Percentiles rank a stretch among this genome's conserved stretches.
Evolutionary conservation across 2,329 filamentous ascomycete genomes (phyloP).

Genomic region (Exophiala spinifera): DNA sequence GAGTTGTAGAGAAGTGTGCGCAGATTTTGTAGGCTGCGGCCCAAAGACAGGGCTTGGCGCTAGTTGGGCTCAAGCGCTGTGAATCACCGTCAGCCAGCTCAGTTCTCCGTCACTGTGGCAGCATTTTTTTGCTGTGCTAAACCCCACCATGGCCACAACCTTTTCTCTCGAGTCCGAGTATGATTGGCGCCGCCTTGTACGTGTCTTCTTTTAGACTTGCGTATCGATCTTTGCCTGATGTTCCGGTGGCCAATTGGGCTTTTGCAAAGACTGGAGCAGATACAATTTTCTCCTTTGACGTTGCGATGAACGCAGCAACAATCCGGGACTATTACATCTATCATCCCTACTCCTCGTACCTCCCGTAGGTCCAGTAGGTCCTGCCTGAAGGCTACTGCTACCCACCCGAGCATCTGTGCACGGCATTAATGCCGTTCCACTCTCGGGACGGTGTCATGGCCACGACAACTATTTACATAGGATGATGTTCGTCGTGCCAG

Average conservation of each 20-base stretch:
- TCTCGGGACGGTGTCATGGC: not conserved
- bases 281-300: not conserved
- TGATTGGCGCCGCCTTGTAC: not conserved
- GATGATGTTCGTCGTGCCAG: no score
- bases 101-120: not conserved
- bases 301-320: not conserved
- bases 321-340: not conserved
- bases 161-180: not conserved
- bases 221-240: not conserved
- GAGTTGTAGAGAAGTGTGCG: conserved; percentile 25
- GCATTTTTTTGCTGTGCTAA: not conserved
- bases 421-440: not conserved
- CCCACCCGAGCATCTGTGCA: not conserved
- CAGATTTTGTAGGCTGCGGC: conserved; percentile 28
- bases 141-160: conserved; percentile 1
- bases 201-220: not conserved
- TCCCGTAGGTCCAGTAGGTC: no score
- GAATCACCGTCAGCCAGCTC: conserved; percentile 3
- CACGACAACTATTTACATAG: no score
- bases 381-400: not conserved
- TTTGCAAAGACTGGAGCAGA: not conserved
- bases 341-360: no score
- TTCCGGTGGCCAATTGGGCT: not conserved
- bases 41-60: conserved; percentile 21
- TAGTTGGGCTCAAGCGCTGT: not conserved